A percentile compares a stretch with the other conserved stretches of the same genome.
These are phyloP conservation scores for Pyrenula aspistea DNA, from an alignment of 495 filamentous ascomycete genomes.

Conservation along the genomic window DNA sequence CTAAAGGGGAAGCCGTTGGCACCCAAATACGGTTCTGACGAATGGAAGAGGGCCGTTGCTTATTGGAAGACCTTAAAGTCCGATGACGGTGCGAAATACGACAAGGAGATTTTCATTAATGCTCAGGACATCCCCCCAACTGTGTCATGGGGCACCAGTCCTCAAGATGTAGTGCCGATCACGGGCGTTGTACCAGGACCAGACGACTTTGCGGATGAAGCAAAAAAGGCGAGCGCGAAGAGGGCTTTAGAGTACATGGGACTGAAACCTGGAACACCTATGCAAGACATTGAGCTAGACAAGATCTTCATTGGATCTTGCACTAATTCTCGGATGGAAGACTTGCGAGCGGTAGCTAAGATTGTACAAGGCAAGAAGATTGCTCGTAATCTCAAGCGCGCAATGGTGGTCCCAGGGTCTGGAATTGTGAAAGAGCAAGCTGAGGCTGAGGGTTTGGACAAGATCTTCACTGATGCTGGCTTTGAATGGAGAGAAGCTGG, in stretches of 20 bases:
- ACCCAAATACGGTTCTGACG: slow-evolving; percentile 65
- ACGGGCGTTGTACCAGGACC: slow-evolving; percentile 82
- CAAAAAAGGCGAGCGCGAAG: slow-evolving; percentile 63
- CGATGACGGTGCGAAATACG: slow-evolving; percentile 75
- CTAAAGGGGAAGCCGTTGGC: slow-evolving; percentile 83
- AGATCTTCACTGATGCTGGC: slow-evolving; percentile 81
- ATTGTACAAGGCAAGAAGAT: slow-evolving; percentile 79
- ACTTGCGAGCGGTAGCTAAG: slow-evolving; percentile 76
- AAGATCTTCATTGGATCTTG: slow-evolving; percentile 98
- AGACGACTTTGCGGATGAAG: slow-evolving; percentile 66
- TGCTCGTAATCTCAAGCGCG: slow-evolving; percentile 77
- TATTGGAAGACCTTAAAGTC: slow-evolving; percentile 85
- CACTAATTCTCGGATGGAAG: slow-evolving; percentile 94
- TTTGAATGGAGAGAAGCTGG: slow-evolving; percentile 98
- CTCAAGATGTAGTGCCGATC: slow-evolving; percentile 91
- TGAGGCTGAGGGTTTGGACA: slow-evolving; percentile 83
- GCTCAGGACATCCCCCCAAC: slow-evolving; percentile 88
- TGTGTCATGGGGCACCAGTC: slow-evolving; percentile 93
- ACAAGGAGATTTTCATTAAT: slow-evolving; percentile 76
- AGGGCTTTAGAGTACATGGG: slow-evolving; percentile 96
- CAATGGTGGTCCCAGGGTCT: slow-evolving; percentile 93
- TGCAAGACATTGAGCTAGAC: slow-evolving; percentile 84
- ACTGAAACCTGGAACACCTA: slow-evolving; percentile 66
- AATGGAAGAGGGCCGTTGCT: slow-evolving; percentile 80
- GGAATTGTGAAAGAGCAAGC: slow-evolving; percentile 90